Percentiles rank a stretch among this genome's conserved stretches.
phyloP scores from a whole-genome alignment of 352 stramenopile species.

The Globisporangium nagaii region DNA sequence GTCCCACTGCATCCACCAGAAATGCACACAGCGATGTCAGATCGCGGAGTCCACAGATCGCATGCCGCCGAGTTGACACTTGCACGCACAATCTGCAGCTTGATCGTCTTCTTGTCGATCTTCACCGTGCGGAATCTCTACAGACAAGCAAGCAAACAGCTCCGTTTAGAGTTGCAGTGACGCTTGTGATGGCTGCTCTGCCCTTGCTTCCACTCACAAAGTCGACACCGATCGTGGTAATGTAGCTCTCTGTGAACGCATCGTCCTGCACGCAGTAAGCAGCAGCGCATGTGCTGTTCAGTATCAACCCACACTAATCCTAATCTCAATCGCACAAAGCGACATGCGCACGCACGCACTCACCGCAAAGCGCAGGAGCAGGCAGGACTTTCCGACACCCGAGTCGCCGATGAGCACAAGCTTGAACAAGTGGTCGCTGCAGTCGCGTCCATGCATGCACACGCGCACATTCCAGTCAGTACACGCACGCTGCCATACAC shows the following conservation, averaged over 20 bases:
- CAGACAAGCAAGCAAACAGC: constrained; percentile 10
- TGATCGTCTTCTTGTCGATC: constrained; percentile 98
- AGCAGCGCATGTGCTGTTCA: not conserved
- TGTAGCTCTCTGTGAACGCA: constrained; percentile 98
- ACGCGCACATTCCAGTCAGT: not conserved
- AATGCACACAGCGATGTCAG: not conserved
- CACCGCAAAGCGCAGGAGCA: constrained; percentile 96
- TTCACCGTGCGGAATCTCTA: constrained; percentile 95
- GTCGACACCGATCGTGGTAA: constrained; percentile 93
- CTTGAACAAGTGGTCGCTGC: constrained; percentile 96
- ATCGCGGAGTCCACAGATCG: not conserved
- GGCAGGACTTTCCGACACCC: constrained; percentile 98
- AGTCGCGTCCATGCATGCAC: not conserved
- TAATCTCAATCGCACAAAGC: not conserved
- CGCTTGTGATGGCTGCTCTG: too few species aligned
- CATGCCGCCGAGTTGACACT: not conserved
- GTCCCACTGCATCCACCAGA: constrained; percentile 90
- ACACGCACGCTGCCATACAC: too few species aligned
- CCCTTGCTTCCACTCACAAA: constrained; percentile 84
- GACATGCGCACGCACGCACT: constrained; percentile 20
- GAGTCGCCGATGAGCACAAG: constrained; percentile 98
- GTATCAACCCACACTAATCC: not conserved
- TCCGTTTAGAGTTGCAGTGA: not conserved
- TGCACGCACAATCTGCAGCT: constrained; percentile 94
- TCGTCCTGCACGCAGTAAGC: constrained; percentile 74